Percentiles rank a stretch among this genome's conserved stretches.
phyloP scores from a whole-genome alignment of 164 flowering plant species.

The Aristolochia californica region DNA sequence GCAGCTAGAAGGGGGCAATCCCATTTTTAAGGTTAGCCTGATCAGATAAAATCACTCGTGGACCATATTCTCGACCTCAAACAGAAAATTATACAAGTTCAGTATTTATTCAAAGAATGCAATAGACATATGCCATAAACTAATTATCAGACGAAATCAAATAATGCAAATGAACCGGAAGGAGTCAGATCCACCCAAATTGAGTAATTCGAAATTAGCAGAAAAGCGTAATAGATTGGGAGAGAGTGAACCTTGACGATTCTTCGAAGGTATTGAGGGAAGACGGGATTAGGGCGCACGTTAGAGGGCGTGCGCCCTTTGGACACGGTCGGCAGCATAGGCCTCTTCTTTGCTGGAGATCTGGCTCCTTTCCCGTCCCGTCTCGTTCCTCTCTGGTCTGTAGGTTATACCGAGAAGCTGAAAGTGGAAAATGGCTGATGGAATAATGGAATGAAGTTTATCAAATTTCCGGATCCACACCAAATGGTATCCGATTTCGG shows the following conservation, averaged over 20 bases:
- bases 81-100: not conserved
- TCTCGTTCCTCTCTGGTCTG: not conserved
- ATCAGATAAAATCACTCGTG: too few species aligned
- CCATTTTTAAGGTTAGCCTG: too few species aligned
- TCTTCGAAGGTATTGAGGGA: slow-evolving; percentile 28
- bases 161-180: not conserved
- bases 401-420: too few species aligned
- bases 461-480: too few species aligned
- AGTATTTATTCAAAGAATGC: not conserved
- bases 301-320: slow-evolving; percentile 27
- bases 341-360: not conserved
- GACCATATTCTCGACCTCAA: not conserved
- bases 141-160: not conserved
- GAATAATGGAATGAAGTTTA: too few species aligned
- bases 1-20: too few species aligned
- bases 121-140: not conserved
- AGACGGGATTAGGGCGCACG: slow-evolving; percentile 18
- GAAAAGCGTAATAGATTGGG: not conserved
- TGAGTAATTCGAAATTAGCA: not conserved
- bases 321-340: slow-evolving; percentile 25
- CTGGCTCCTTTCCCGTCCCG: not conserved
- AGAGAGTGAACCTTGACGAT: slow-evolving; percentile 27
- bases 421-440: too few species aligned
- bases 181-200: not conserved
- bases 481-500: too few species aligned